Percentiles rank a stretch among this genome's conserved stretches.
Conservation (phyloP, 1,139 yeast species). For the Hemisphaericaspora xylanilytica region DNA sequence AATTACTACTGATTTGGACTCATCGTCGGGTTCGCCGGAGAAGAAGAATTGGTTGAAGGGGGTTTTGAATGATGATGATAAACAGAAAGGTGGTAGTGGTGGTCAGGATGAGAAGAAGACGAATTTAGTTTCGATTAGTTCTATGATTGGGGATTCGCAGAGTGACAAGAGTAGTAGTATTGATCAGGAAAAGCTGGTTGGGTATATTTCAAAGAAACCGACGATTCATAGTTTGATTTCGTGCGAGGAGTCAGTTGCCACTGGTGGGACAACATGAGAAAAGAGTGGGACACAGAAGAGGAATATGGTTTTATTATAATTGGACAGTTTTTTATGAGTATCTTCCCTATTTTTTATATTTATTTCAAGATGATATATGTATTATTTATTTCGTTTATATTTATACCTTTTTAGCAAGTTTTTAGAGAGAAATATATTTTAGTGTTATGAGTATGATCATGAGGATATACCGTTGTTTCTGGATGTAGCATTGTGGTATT, state of each 20-base stretch:
- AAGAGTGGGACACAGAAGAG: too few relatives aligned
- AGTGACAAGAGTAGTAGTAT: neutral
- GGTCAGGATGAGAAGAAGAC: neutral
- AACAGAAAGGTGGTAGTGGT: neutral
- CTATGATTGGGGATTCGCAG: neutral
- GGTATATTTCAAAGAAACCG: conserved; percentile 25
- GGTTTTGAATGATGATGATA: conserved; percentile 15
- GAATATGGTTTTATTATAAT: too few relatives aligned
- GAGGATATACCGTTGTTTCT: too few relatives aligned
- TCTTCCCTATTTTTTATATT: neutral
- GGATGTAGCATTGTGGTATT: too few relatives aligned
- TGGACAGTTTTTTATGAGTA: too few relatives aligned
- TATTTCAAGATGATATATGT: neutral
- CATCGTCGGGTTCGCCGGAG: neutral
- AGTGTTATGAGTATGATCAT: too few relatives aligned
- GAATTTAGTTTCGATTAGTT: neutral
- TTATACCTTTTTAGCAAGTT: too few relatives aligned
- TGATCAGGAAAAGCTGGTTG: neutral
- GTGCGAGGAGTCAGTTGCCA: conserved; percentile 14
- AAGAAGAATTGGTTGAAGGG: conserved; percentile 17
- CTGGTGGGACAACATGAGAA: neutral
- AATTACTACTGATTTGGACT: neutral
- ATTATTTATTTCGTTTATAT: neutral
- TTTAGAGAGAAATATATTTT: too few relatives aligned
- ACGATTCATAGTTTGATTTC: conserved; percentile 37